Evolutionary conservation across 164 flowering plant genomes (phyloP).

Genomic region (Akebia trifoliata): DNA sequence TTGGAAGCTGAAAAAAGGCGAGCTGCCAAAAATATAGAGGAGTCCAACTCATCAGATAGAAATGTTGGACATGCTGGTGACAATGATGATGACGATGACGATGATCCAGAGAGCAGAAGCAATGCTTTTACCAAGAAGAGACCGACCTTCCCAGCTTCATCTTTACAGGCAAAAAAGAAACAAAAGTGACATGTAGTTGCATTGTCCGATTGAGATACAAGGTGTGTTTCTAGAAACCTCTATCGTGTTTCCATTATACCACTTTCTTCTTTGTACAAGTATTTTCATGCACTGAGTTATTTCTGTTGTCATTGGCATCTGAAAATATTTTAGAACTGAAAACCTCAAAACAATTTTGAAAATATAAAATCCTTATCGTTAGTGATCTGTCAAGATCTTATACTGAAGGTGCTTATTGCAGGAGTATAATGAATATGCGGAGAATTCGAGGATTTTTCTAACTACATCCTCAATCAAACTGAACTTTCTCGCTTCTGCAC

Average conservation of each 20-base stretch:
- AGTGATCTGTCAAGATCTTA: too few relatives aligned
- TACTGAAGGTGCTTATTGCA: not conserved
- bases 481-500: not conserved
- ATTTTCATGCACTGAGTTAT: not conserved
- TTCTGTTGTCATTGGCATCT: not conserved
- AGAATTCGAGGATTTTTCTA: not conserved
- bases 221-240: not conserved
- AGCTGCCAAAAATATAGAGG: slow-evolving; percentile 30
- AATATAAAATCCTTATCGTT: too few relatives aligned
- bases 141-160: slow-evolving; percentile 13
- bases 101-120: slow-evolving; percentile 52
- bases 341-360: too few relatives aligned
- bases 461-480: not conserved
- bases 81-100: slow-evolving; percentile 36
- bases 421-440: not conserved
- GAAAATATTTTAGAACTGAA: too few relatives aligned
- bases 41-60: slow-evolving; percentile 20
- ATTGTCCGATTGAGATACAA: not conserved
- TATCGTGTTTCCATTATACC: not conserved
- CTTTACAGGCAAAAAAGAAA: slow-evolving; percentile 30
- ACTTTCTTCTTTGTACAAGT: not conserved
- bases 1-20: slow-evolving; percentile 39
- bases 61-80: slow-evolving; percentile 20
- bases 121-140: slow-evolving; percentile 51
- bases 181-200: slow-evolving; percentile 14